Evolutionary conservation across 768 basidiomycete genomes (phyloP).

Genomic region (Suillus sp.): DNA sequence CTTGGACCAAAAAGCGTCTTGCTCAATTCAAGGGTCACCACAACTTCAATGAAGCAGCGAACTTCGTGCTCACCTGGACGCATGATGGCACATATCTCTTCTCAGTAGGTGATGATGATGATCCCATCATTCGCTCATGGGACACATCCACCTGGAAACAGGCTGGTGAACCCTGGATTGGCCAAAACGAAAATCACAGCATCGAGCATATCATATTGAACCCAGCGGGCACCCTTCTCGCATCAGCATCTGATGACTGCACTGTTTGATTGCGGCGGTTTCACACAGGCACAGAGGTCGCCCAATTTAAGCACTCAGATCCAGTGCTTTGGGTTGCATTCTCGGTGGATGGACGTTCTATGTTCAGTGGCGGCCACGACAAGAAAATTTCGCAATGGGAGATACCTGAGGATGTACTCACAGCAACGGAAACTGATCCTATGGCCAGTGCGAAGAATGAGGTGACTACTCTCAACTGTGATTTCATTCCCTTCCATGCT

Average conservation of each 20-base stretch:
- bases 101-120: not conserved
- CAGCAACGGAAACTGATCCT: not conserved
- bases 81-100: not conserved
- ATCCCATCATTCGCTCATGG: conserved; percentile 3
- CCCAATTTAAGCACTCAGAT: not conserved
- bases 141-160: conserved; percentile 1
- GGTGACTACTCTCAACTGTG: not conserved
- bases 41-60: not conserved
- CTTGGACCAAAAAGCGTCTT: not conserved
- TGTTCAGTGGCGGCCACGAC: not conserved
- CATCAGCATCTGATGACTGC: not conserved
- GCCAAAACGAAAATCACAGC: not conserved
- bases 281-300: not conserved
- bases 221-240: not conserved
- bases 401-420: not conserved
- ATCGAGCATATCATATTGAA: not conserved
- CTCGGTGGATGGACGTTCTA: not conserved
- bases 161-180: not conserved
- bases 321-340: not conserved
- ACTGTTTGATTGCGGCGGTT: not conserved
- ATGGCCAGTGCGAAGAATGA: not conserved
- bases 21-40: not conserved
- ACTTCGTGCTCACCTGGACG: not conserved
- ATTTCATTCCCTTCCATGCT: not conserved
- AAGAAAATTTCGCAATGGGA: not conserved